Evolutionary conservation across 192 early-diverging fungal species (phyloP), one percentile per base, ranked within the genome.

Genomic region (Anaeromyces robustus): DNA sequence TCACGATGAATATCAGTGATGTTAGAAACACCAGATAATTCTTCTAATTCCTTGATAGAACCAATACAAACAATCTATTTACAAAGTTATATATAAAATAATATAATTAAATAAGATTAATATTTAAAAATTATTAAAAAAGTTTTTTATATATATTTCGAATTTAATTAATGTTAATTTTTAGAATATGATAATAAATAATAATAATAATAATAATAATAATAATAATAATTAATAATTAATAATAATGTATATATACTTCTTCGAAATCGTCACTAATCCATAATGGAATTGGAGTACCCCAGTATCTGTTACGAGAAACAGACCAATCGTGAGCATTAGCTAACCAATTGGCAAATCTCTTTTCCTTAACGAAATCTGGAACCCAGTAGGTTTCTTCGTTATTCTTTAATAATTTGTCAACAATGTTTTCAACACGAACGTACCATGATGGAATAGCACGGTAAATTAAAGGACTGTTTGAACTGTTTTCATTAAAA

Each of bases 281-380:
- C 98, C 98, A 99, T 77, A 99, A 86, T 30, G 98, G 98, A 79
- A 99, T 97, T 78, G 98, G 98, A n/a, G 98, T 99, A 82, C 98
- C 98, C 98, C 98, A 99, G 91, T 95, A 99, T 81, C 98, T 93
- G 85, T 94, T 96, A 82, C 98, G 94, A 32, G 97, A 98, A 79
- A 99, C 90, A 82, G 96, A 95, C 98, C 98, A 99, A 87, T 99
- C 98, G 78, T 96, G 93, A 18, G 96, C 95, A 79, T 93, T 93
- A 68, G 88, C 93, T 82, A 98, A 91, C 98, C 98, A 99, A 90
- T 98, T 97, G 79, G 90, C 93, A 85, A 99, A 99, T 34, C 97
- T 92, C 89, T 96, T 96, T 82, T 99, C 98, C 87, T 98, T 94
- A 77, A 99, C 94, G 86, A 94, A 94, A 30, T 92, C 91, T 14